Conservation (phyloP, 2,329 filamentous ascomycete genomes). For the Ceratocystiopsis minuta region DNA sequence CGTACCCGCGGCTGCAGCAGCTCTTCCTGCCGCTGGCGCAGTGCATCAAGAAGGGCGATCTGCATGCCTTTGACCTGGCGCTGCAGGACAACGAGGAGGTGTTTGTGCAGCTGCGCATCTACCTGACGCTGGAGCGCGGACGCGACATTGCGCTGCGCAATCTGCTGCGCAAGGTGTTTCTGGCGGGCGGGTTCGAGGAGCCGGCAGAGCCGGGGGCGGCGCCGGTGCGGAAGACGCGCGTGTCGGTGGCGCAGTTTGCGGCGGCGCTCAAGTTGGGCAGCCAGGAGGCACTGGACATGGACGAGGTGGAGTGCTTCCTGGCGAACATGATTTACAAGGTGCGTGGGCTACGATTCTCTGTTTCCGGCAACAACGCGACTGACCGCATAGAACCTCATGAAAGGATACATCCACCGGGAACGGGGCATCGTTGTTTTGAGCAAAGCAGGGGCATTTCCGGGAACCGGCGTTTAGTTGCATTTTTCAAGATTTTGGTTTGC, state of each 20-base stretch:
- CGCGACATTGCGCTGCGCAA: slow-evolving; percentile 87
- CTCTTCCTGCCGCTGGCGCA: slow-evolving; percentile 62
- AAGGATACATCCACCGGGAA: slow-evolving; percentile 91
- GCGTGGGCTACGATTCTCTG: neutral
- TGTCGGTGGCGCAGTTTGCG: slow-evolving; percentile 69
- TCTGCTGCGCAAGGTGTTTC: slow-evolving; percentile 75
- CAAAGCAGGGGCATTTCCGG: slow-evolving; percentile 84
- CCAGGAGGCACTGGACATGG: slow-evolving; percentile 52
- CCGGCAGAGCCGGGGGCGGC: slow-evolving; percentile 47
- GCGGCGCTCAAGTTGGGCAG: slow-evolving; percentile 65
- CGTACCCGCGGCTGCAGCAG: slow-evolving; percentile 56
- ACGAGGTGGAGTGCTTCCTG: slow-evolving; percentile 89
- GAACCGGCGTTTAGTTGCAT: slow-evolving; percentile 66
- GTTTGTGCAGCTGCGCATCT: slow-evolving; percentile 84
- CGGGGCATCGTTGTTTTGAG: slow-evolving; percentile 80
- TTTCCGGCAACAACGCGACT: neutral
- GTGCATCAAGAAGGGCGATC: slow-evolving; percentile 68
- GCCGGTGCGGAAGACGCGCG: slow-evolving; percentile 51
- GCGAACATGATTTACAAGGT: slow-evolving; percentile 99
- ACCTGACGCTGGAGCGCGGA: slow-evolving; percentile 80
- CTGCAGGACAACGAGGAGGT: slow-evolving; percentile 72
- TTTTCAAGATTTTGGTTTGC: neutral
- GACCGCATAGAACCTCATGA: slow-evolving; percentile 61
- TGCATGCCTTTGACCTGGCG: slow-evolving; percentile 68
- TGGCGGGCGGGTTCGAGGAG: slow-evolving; percentile 68